A percentile compares a stretch with the other conserved stretches of the same genome.
These are phyloP conservation scores for Gleditsia sinensis DNA, from an alignment of 306 rosid genomes.

Conservation along the genomic window DNA sequence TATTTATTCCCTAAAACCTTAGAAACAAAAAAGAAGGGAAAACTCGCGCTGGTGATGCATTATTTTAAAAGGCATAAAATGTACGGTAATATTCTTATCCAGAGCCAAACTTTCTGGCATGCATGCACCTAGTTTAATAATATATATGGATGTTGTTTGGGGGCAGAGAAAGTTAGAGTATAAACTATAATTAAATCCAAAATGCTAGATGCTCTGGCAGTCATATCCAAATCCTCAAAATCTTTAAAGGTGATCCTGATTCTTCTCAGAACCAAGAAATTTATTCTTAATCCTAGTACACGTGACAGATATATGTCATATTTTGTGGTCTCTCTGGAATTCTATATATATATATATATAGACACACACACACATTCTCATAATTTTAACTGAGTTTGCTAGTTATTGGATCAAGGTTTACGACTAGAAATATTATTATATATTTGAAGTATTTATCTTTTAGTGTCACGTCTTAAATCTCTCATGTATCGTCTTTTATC, in stretches of 20 bases:
- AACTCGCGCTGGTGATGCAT: neutral
- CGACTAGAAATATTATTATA: too few species aligned
- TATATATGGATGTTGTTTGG: neutral
- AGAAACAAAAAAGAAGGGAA: neutral
- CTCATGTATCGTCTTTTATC: too few species aligned
- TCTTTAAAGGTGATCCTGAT: conserved; percentile 44
- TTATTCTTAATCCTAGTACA: conserved; percentile 43
- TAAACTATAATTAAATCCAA: conserved; percentile 38
- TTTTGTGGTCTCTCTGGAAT: conserved; percentile 8
- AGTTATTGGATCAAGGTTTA: too few species aligned
- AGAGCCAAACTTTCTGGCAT: conserved; percentile 3
- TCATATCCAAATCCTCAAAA: conserved; percentile 39
- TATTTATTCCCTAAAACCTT: neutral
- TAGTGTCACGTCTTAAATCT: too few species aligned
- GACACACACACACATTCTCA: neutral
- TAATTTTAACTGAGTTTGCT: too few species aligned
- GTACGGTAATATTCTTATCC: conserved; percentile 29
- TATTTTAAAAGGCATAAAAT: neutral
- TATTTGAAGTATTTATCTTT: too few species aligned
- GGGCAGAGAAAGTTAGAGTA: conserved; percentile 32
- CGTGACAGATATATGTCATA: conserved; percentile 24
- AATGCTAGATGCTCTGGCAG: conserved; percentile 38
- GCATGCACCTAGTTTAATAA: neutral
- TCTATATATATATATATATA: neutral
- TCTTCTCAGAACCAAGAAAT: conserved; percentile 27